A percentile compares a stretch with the other conserved stretches of the same genome.
phyloP scores from a whole-genome alignment of 148 eudicot genomes.

The Heliosperma pusillum region DNA sequence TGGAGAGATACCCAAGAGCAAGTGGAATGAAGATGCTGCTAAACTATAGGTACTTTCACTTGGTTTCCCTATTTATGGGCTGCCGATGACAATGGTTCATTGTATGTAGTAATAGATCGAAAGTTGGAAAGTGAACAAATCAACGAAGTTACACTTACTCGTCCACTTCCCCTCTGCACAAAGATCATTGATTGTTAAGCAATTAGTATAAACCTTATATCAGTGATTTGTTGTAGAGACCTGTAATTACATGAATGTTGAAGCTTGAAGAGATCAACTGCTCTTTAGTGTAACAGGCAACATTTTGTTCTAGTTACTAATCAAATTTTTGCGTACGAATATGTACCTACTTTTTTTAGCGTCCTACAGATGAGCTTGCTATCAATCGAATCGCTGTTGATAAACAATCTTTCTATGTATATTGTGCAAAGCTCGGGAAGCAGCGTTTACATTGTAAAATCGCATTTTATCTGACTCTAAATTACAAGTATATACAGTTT shows the following conservation, averaged over 20 bases:
- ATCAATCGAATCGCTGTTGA: too few species aligned
- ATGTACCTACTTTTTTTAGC: too few species aligned
- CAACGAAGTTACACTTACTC: not conserved
- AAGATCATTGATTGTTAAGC: slow-evolving; percentile 11
- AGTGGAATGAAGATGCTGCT: slow-evolving; percentile 63
- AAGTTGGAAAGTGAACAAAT: slow-evolving; percentile 1
- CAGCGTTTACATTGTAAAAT: too few species aligned
- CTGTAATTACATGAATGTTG: slow-evolving; percentile 17
- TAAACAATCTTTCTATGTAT: too few species aligned
- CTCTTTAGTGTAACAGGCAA: slow-evolving; percentile 20
- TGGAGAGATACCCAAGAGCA: slow-evolving; percentile 81
- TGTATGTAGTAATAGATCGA: slow-evolving; percentile 12
- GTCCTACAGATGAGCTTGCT: too few species aligned
- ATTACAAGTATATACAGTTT: too few species aligned
- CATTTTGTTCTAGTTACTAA: slow-evolving; percentile 1
- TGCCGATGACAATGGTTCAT: not conserved
- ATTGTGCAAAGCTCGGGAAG: too few species aligned
- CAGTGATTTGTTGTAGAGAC: slow-evolving; percentile 10
- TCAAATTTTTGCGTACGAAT: slow-evolving; percentile 9
- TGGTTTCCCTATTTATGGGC: not conserved
- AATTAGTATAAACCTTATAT: slow-evolving; percentile 1
- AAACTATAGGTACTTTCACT: slow-evolving; percentile 24
- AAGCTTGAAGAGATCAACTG: slow-evolving; percentile 2
- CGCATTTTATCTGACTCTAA: too few species aligned
- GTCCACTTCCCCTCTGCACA: slow-evolving; percentile 12